Evolutionary conservation across 129 eudicot species (phyloP), one percentile per base, ranked within the genome.

Genomic region (Flaveria robusta): DNA sequence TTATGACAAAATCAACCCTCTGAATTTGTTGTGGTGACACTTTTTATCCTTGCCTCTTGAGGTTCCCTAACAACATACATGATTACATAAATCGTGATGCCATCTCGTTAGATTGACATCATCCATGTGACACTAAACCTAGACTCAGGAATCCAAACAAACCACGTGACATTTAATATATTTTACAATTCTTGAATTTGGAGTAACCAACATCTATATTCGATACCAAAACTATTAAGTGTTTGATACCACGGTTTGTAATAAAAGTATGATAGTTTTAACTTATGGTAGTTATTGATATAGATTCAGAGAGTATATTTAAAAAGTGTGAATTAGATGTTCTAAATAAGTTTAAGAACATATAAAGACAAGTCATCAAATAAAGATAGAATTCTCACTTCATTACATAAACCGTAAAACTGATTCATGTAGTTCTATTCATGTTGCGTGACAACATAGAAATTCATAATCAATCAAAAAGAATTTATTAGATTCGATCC

Each of bases 21-120:
- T 56, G 10, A 56, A 20, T 27, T 56, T 22, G 64, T 9, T 2
- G 13, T 4, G 12, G 0, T 56, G 26, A 15, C 14, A 56, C 14
- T 16, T 56, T 20, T 9, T 12, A 7, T 20, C 31, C 64, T 56
- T 56, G 31, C 29, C 64, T 12, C 64, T 56, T 56, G 16, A 20
- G 64, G 64, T 10, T 56, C 64, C 22, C 64, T 23, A 56, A 56
- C 64, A 55, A 9, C 27, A 55, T 19, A 55, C 63, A 56, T 56
- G 64, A 56, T 34, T 34, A 5, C 39, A 4, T 34, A 34, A 0
- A 56, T 8, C 31, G 11, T 56, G 31, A 55, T 55, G 63, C 29
- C 20, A 55, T 55, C 63, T 55, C 14, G 63, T 55, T 55, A 55
- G 63, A 55, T 15, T 55, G 63, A 55, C 4, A 55, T 55, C 63